phyloP scores from a whole-genome alignment of 768 basidiomycete genomes.

The Pleurotus cornucopiae region DNA sequence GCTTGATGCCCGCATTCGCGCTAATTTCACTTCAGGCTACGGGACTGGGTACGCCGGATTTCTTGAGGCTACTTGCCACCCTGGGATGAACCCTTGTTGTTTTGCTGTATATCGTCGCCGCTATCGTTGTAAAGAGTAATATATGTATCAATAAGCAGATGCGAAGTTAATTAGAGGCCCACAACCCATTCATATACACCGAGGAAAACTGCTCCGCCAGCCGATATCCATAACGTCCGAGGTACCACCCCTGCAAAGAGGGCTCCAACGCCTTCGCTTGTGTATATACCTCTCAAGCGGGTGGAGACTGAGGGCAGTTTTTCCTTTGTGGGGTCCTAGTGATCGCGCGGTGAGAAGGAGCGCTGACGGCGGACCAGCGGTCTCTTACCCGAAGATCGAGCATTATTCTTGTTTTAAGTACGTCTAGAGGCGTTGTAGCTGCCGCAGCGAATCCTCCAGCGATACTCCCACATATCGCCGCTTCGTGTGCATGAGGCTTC shows the following conservation, averaged over 20 bases:
- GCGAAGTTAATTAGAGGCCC: neutral
- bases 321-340: conserved; percentile 46
- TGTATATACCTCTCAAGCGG: conserved; percentile 65
- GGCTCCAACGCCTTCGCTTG: conserved; percentile 64
- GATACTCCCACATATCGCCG: conserved; percentile 85
- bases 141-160: neutral
- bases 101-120: too few species aligned
- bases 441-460: conserved; percentile 90
- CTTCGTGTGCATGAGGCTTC: conserved; percentile 64
- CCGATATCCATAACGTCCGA: conserved; percentile 93
- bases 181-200: conserved; percentile 88
- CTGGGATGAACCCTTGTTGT: neutral
- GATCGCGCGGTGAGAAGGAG: neutral
- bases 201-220: conserved; percentile 94
- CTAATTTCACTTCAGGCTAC: neutral
- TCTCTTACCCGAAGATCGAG: conserved; percentile 72
- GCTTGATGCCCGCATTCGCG: neutral
- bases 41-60: conserved; percentile 3
- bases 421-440: conserved; percentile 91
- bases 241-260: conserved; percentile 88
- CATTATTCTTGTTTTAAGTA: conserved; percentile 97
- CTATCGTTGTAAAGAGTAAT: neutral
- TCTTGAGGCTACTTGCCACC: neutral
- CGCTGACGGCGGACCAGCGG: neutral
- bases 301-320: conserved; percentile 49